phyloP scores from a whole-genome alignment of 169 alveolate genomes.

The Babesia microti region DNA sequence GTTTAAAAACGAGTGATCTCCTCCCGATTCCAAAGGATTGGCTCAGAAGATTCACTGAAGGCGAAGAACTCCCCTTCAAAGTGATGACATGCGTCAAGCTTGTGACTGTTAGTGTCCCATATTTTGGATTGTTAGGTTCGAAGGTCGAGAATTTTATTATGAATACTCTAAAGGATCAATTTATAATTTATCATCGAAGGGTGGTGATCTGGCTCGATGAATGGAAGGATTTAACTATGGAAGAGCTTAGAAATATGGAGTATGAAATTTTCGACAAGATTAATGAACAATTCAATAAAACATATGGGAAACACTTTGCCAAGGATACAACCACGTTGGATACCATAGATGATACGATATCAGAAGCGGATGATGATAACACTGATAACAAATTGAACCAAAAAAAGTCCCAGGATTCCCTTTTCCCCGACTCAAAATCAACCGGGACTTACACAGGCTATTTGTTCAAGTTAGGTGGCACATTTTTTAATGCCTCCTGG shows the following conservation, averaged over 20 bases:
- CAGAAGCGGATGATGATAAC: not conserved
- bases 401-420: not conserved
- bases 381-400: not conserved
- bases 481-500: conserved; percentile 28
- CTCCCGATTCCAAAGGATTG: too few relatives aligned
- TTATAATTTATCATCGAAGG: conserved; percentile 44
- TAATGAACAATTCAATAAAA: conserved; percentile 27
- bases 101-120: conserved; percentile 52
- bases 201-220: conserved; percentile 55
- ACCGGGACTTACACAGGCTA: conserved; percentile 30
- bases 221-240: conserved; percentile 54
- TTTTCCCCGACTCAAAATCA: not conserved
- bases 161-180: conserved; percentile 33
- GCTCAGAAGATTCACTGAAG: too few relatives aligned
- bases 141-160: conserved; percentile 55
- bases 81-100: conserved; percentile 58
- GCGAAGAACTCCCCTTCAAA: not conserved
- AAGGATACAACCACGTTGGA: not conserved
- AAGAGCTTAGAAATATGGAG: conserved; percentile 44
- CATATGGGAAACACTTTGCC: conserved; percentile 5
- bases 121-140: conserved; percentile 62
- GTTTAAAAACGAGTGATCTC: too few relatives aligned
- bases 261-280: conserved; percentile 44
- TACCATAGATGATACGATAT: not conserved
- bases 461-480: conserved; percentile 37